Evolutionary conservation across 345 rosid species (phyloP).

Genomic region (Arabidopsis arenosa): DNA sequence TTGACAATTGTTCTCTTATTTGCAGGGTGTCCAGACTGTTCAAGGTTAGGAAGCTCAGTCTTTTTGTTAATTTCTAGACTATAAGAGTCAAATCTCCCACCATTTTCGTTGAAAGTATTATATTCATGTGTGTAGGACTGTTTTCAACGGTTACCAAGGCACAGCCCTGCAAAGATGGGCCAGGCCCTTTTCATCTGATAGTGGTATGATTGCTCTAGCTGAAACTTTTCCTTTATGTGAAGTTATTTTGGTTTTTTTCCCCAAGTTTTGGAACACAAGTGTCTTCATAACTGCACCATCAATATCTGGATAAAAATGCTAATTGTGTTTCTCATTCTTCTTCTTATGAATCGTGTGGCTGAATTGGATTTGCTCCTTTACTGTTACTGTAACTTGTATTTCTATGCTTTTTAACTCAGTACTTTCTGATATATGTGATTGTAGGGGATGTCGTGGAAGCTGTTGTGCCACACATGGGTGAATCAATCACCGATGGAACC

Average conservation of each 20-base stretch:
- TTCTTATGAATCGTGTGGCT: background rate
- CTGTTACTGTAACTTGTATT: background rate
- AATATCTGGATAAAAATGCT: background rate
- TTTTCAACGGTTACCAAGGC: conserved; percentile 43
- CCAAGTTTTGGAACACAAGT: background rate
- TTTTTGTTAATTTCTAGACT: conserved; percentile 11
- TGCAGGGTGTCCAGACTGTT: conserved; percentile 56
- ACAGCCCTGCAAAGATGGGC: conserved; percentile 53
- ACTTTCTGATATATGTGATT: conserved; percentile 35
- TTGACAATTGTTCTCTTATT: conserved; percentile 19
- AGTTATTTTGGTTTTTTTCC: background rate
- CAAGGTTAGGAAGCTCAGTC: conserved; percentile 34
- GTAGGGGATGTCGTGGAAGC: conserved; percentile 74
- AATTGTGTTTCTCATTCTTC: conserved; percentile 20
- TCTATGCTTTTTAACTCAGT: conserved; percentile 15
- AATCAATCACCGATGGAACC: conserved; percentile 91
- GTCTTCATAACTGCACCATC: background rate
- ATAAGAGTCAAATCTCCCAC: background rate
- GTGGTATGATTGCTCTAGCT: conserved; percentile 54
- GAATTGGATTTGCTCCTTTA: background rate
- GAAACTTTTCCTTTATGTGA: background rate
- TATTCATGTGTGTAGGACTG: conserved; percentile 35
- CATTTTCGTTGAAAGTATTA: background rate
- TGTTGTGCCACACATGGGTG: conserved; percentile 91
- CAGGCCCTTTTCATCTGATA: conserved; percentile 70